Base-by-base conservation (phyloP, 148 eudicot genomes). In the Vaccinium corymbosum region DNA sequence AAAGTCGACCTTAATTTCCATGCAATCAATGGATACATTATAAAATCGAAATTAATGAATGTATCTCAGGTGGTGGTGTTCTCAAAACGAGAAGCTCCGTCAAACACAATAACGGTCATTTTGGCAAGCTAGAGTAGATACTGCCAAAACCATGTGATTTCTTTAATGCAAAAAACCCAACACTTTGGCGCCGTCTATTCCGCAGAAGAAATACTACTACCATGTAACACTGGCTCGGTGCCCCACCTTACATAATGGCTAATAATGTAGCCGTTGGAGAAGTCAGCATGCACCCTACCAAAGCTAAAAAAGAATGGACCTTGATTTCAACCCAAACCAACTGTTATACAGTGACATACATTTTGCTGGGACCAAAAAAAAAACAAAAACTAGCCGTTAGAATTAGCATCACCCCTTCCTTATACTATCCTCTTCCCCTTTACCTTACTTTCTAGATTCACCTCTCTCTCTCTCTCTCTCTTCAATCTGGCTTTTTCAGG, bases 361-460 rank as follows among this genome's bases (percentile, higher is more conserved):
- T 6, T n/a, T 0, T 64, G 25, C 53, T 42, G 38, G 38, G 38
- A 42, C 6, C 2, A 35, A 35, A 35, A 35, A 32, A 1, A 32
- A 35, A 42, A 70, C 5, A 46, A 25, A 85, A 80, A 85, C 84
- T 85, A 85, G 84, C 87, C 87, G 87, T 85, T 85, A 22, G 73
- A 42, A 61, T 17, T 35, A 9, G 57, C 13, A 79, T 79, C 48
- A 79, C 68, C 50, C 4, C 68, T 42, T 51, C 13, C 50, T 32
- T 61, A 51, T 81, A 11, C 8, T 56, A 7, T 76, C 50, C 19
- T 75, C 70, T 2, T 2, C 22, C 25, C n/a, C 46, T 7, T 13
- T 71, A 29, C 46, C 29, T 25, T 14, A 0, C 9, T 7, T 71
- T 32, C 27, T 5, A 35, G 15, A 29, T 19, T 32, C 38, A 35